Evolutionary conservation across 2,329 filamentous ascomycete genomes (phyloP).

Genomic region (Alternaria arbusti): DNA sequence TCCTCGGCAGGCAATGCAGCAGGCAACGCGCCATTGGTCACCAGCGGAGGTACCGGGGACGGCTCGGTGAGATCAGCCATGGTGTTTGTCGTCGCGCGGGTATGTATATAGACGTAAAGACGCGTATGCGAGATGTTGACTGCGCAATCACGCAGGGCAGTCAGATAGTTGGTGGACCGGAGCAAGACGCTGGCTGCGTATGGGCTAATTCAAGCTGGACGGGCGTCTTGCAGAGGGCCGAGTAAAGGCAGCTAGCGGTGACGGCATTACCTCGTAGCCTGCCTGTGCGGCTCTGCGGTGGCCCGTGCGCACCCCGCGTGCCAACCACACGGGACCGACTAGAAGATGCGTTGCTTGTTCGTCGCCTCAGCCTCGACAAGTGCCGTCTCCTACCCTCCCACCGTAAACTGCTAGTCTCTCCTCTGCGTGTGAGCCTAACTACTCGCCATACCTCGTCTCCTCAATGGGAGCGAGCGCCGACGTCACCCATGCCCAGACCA

Average conservation of each 20-base stretch:
- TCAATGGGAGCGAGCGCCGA: conserved; percentile 24
- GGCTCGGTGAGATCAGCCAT: conserved; percentile 29
- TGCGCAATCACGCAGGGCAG: background rate
- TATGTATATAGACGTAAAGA: background rate
- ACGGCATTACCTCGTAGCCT: conserved; percentile 8
- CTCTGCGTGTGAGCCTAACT: background rate
- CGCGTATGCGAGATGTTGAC: background rate
- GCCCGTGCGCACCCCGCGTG: background rate
- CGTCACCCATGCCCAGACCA: conserved; percentile 42
- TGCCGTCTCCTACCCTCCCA: background rate
- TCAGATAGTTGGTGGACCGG: background rate
- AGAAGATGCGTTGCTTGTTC: background rate
- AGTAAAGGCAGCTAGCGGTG: conserved; percentile 7
- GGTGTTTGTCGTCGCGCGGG: background rate
- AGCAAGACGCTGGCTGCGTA: background rate
- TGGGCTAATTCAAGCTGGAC: background rate
- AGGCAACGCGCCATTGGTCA: conserved; percentile 37
- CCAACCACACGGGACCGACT: background rate
- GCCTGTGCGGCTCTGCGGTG: background rate
- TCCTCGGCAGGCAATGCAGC: conserved; percentile 37
- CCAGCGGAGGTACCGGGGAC: conserved; percentile 8
- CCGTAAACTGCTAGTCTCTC: background rate
- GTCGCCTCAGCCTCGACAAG: background rate
- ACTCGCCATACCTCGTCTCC: background rate
- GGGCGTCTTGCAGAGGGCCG: background rate